Evolutionary conservation across 331 rosid genomes (phyloP), one percentile per base, ranked within the genome.

Genomic region (Rosa hybrid): DNA sequence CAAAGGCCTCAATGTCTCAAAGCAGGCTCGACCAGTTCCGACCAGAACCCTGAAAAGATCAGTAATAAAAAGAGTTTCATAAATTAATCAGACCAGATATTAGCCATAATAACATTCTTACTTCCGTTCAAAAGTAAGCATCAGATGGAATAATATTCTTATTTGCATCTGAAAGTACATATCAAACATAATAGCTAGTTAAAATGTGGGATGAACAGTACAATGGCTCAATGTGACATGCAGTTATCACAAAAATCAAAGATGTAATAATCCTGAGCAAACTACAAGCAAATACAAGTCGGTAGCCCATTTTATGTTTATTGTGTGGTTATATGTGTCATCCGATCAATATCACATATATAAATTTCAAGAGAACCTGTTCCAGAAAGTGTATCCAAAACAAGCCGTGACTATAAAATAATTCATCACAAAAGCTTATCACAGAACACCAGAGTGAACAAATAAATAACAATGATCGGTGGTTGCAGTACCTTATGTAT

Each of bases 11-110:
- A 93, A 81, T 1, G 98, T 89, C 90, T 96, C 99, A 82, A 93
- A 96, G 94, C 99, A 96, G 62, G 99, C 98, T 59, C 97, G 89
- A 53, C 99, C 98, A 77, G 94, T 87, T 83, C 99, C 99, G 78
- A 93, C 98, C 67, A 96, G 87, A 83, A 92, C 97, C 92, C 99
- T 96, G 80, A 79, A 76, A 70, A 84, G 34, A 77, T 64, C 49
- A 38, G 77, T 71, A 23, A 46, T n/a, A 73, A 27, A 71, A 81
- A 57, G 69, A 44, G 45, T 69, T 57, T 86, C 74, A 86, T 60
- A 65, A 75, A 67, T 70, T 16, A 68, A 71, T 75, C 68, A 72
- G 67, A 20, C 51, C 44, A 76, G 38, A 51, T 10, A 80, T 74
- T 25, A 34, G 68, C 81, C 30, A 73, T 6, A 77, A 42, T 18